Conservation (phyloP, 2,329 filamentous ascomycete species). For the Diaporthe eres region DNA sequence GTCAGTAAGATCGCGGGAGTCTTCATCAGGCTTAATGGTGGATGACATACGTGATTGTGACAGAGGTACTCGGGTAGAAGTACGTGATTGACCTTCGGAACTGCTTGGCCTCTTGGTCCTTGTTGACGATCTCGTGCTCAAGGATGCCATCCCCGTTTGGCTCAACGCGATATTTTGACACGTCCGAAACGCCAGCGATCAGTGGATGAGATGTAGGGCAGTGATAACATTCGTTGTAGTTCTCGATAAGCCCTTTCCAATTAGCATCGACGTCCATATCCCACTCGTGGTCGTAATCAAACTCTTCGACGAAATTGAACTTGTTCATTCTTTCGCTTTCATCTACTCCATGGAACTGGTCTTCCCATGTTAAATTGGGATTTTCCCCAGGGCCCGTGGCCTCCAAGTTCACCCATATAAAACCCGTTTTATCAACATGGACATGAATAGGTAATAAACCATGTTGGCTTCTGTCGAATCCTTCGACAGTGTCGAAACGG, state of each 20-base stretch:
- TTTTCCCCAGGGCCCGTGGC: slow-evolving; percentile 43
- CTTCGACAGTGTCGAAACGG: slow-evolving; percentile 54
- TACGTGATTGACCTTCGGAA: slow-evolving; percentile 52
- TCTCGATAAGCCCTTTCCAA: slow-evolving; percentile 60
- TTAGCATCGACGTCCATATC: slow-evolving; percentile 54
- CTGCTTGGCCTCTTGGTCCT: slow-evolving; percentile 51
- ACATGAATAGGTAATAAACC: slow-evolving; percentile 62
- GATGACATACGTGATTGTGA: slow-evolving; percentile 55
- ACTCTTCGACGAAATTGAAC: slow-evolving; percentile 50
- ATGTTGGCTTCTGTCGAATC: slow-evolving; percentile 57
- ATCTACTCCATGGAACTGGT: slow-evolving; percentile 54
- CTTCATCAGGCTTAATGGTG: fast-evolving
- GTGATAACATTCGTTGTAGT: slow-evolving; percentile 66
- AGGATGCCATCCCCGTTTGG: slow-evolving; percentile 51
- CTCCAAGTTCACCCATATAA: slow-evolving; percentile 67
- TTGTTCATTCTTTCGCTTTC: slow-evolving; percentile 45
- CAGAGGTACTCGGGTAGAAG: slow-evolving; percentile 56
- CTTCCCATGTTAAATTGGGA: slow-evolving; percentile 58
- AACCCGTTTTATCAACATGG: slow-evolving; percentile 60
- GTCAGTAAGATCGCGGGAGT: neutral
- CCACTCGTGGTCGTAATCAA: slow-evolving; percentile 51
- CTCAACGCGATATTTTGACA: slow-evolving; percentile 59
- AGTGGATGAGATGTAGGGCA: slow-evolving; percentile 64
- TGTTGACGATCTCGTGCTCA: slow-evolving; percentile 55
- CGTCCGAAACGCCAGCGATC: slow-evolving; percentile 58